Evolutionary conservation across 2,329 filamentous ascomycete genomes (phyloP), one percentile per base, ranked within the genome.

Genomic region (Fusarium concolor): DNA sequence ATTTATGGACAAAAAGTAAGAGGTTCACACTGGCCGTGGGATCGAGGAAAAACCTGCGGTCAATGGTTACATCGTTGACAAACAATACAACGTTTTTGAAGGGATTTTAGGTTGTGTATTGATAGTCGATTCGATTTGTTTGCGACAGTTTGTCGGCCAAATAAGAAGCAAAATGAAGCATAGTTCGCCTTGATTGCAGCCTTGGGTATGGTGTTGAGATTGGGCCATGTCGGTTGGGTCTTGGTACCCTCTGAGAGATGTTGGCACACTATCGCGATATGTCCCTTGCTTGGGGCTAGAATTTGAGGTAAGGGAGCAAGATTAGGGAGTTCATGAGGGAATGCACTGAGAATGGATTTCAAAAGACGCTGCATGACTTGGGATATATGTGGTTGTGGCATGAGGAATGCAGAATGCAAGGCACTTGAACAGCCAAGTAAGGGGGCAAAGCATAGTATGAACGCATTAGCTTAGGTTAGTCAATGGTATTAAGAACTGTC

Each of bases 1-100:
- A 59, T 59, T 42, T 51, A 62, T 45, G 62, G 57, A 66, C 52
- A 39, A 69, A 69, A 68, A 67, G 61, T 49, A 64, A 67, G 49
- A 43, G 43, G 45, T 56, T 51, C 53, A 52, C 59, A 39, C 57
- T 42, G 33, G 62, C 52, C 52, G 45, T 50, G 49, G 44, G 43
- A 45, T 56, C 43, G 31, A 54, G 42, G 20, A 41, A 50, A 69
- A 46, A 26, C 45, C 56, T 45, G 46, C 52, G 56, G 56, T 31
- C 20, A 42, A 57, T 29, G 54, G 35, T 29, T 49, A 35, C 20
- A 49, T 47, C 28, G 22, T 61, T 61, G 43, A 53, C 42, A 28
- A 38, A 38, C 37, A 42, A 22, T 62, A 37, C 52, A 46, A 62
- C 44, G 29, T 45, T 42, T 38, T 47, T 52, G 44, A n/a, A 38